phyloP scores from a whole-genome alignment of 129 eudicot genomes.

The Dittrichia graveolens region DNA sequence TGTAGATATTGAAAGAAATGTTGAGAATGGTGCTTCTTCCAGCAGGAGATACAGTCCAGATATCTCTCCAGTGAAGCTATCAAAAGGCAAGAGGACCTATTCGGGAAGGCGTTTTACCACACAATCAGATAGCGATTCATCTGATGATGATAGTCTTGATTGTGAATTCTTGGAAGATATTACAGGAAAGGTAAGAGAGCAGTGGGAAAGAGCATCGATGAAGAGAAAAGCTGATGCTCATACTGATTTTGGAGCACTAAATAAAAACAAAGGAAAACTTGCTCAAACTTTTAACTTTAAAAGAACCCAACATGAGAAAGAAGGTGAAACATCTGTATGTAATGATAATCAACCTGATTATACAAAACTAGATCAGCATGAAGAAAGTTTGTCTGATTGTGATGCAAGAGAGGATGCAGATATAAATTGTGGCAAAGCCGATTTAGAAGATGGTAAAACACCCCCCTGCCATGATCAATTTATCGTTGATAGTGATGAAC shows the following conservation, averaged over 20 bases:
- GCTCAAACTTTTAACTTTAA: conserved; percentile 23
- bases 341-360: background rate
- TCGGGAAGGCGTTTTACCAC: conserved; percentile 33
- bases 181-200: conserved; percentile 53
- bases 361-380: background rate
- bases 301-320: conserved; percentile 19
- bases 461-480: background rate
- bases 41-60: conserved; percentile 37
- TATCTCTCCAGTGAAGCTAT: conserved; percentile 61
- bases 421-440: conserved; percentile 26
- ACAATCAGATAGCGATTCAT: conserved; percentile 50
- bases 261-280: conserved; percentile 15
- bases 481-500: conserved; percentile 8
- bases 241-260: conserved; percentile 23
- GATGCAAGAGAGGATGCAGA: conserved; percentile 13
- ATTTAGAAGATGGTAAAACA: conserved; percentile 16
- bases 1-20: conserved; percentile 26
- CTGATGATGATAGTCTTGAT: conserved; percentile 53
- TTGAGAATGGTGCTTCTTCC: conserved; percentile 45
- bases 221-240: conserved; percentile 44
- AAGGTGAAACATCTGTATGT: conserved; percentile 8
- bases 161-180: conserved; percentile 73
- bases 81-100: conserved; percentile 70
- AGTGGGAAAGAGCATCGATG: conserved; percentile 84
- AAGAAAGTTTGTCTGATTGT: conserved; percentile 21